Percentiles rank a stretch among this genome's conserved stretches.
Evolutionary conservation across 805 yeast species (phyloP).

Genomic region (Cyberlindnera xylosilytica): DNA sequence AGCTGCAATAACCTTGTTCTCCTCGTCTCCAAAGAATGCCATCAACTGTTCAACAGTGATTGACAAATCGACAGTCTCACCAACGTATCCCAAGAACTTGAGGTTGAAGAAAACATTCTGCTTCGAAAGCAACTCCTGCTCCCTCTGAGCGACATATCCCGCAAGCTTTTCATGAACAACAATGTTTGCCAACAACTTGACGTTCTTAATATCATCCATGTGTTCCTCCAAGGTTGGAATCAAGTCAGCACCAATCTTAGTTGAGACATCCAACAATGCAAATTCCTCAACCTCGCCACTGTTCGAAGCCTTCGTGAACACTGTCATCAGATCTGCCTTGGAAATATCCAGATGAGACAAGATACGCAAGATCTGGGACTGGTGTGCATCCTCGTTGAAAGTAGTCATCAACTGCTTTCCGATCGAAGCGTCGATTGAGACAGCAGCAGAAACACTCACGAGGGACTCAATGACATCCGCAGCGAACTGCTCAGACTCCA

Average conservation of each 20-base stretch:
- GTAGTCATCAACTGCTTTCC: conserved; percentile 18
- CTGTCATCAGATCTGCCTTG: conserved; percentile 13
- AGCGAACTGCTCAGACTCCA: conserved; percentile 12
- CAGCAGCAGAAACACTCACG: conserved; percentile 18
- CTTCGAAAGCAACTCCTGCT: conserved; percentile 18
- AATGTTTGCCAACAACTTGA: conserved; percentile 25
- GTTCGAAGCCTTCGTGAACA: conserved; percentile 22
- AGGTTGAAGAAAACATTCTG: conserved; percentile 32
- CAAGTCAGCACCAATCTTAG: conserved; percentile 25
- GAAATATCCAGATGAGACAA: conserved; percentile 22
- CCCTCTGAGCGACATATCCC: conserved; percentile 22
- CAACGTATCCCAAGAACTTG: conserved; percentile 49
- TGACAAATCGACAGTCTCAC: conserved; percentile 33
- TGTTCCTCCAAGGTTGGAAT: conserved; percentile 25
- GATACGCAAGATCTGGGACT: conserved; percentile 24
- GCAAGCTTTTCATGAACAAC: conserved; percentile 23
- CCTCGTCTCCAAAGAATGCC: conserved; percentile 33
- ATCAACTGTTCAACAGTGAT: conserved; percentile 37
- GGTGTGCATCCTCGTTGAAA: conserved; percentile 19
- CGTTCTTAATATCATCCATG: conserved; percentile 18
- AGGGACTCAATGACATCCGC: conserved; percentile 23
- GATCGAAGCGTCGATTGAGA: conserved; percentile 20
- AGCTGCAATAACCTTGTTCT: conserved; percentile 45
- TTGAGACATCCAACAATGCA: conserved; percentile 24
- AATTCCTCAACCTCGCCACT: conserved; percentile 27